Conservation (phyloP, 768 basidiomycete species). For the Rhizopogon rudus region DNA sequence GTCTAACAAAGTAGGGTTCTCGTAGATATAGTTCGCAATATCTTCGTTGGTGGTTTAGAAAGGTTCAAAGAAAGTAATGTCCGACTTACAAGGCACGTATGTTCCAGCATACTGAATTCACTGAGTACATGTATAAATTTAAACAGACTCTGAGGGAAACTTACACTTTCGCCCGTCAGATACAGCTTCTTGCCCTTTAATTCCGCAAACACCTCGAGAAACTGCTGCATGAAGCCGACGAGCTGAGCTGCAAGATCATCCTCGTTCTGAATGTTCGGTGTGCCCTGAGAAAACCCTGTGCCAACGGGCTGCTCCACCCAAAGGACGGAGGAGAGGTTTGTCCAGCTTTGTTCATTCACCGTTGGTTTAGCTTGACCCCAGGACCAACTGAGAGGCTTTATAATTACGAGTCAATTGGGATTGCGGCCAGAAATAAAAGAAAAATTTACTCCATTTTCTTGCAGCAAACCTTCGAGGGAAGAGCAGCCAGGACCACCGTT, state of each 20-base stretch:
- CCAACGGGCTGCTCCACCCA: constrained; percentile 80
- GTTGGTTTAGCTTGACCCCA: constrained; percentile 59
- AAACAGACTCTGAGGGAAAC: constrained; percentile 16
- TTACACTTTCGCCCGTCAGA: constrained; percentile 69
- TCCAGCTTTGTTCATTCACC: constrained; percentile 68
- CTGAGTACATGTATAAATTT: background rate
- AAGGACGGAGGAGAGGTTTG: constrained; percentile 68
- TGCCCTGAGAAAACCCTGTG: constrained; percentile 72
- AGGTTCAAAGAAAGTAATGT: background rate
- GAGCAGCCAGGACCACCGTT: constrained; percentile 82
- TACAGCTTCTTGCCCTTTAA: constrained; percentile 72
- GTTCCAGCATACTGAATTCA: constrained; percentile 59
- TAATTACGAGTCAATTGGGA: background rate
- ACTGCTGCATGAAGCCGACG: constrained; percentile 63
- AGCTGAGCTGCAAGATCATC: constrained; percentile 51
- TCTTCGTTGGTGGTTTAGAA: constrained; percentile 33
- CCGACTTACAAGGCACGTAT: constrained; percentile 52
- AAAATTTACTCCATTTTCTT: constrained; percentile 65
- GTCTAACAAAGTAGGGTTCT: constrained; percentile 45
- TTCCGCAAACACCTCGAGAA: constrained; percentile 69
- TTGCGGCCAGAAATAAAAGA: constrained; percentile 10
- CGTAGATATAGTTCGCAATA: constrained; percentile 70
- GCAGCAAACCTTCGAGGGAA: constrained; percentile 62
- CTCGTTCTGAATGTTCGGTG: constrained; percentile 55
- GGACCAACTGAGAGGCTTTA: constrained; percentile 63